Conservation (phyloP, 2,329 filamentous ascomycete species). For the Monosporascus sp. region DNA sequence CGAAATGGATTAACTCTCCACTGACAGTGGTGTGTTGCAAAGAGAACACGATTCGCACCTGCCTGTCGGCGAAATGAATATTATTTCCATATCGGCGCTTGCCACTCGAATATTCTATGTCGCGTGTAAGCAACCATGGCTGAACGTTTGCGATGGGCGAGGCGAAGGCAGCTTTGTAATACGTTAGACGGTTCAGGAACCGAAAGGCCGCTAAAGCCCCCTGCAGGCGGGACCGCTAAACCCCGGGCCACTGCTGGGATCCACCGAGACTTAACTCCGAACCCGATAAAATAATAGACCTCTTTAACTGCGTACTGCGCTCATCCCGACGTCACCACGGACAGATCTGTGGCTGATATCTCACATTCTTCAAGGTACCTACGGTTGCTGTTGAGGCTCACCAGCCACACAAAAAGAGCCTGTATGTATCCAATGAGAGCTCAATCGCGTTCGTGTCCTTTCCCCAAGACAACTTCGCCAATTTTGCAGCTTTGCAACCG, state of each 20-base stretch:
- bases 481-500: background rate
- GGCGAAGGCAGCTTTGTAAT: conserved; percentile 30
- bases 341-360: no score
- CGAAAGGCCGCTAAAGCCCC: background rate
- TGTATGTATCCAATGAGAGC: conserved; percentile 27
- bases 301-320: background rate
- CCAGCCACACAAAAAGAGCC: conserved; percentile 10
- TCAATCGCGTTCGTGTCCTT: conserved; percentile 41
- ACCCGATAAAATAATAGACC: background rate
- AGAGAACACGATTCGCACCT: no score
- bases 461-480: conserved; percentile 1
- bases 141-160: background rate
- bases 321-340: no score
- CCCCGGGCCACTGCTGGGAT: background rate
- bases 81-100: background rate
- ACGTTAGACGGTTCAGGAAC: conserved; percentile 19
- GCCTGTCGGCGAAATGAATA: background rate
- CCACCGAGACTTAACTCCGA: background rate
- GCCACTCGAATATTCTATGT: background rate
- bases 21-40: no score
- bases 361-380: no score
- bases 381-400: background rate
- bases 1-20: background rate
- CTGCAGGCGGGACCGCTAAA: background rate
- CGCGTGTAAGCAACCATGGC: no score